Percentiles rank a stretch among this genome's conserved stretches.
Conservation (phyloP, 2,329 filamentous ascomycete genomes). For the Beauveria sp. region DNA sequence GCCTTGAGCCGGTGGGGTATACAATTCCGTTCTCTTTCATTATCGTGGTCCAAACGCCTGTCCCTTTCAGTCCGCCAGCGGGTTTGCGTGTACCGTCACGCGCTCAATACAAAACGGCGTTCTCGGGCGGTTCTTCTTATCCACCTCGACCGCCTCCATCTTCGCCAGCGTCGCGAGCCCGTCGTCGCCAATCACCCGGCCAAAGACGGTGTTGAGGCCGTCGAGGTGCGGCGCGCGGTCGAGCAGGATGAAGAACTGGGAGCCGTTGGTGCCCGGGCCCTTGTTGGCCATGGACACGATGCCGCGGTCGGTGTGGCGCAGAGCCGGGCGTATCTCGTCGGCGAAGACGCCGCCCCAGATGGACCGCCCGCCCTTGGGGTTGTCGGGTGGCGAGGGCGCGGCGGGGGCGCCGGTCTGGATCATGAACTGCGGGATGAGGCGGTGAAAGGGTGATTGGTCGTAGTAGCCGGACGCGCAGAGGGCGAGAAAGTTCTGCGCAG, state of each 20-base stretch:
- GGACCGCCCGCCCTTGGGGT: constrained; percentile 61
- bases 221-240: constrained; percentile 74
- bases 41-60: not conserved
- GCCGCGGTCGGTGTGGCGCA: constrained; percentile 61
- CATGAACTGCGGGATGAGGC: constrained; percentile 76
- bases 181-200: constrained; percentile 61
- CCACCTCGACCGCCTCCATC: constrained; percentile 64
- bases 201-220: constrained; percentile 79
- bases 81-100: constrained; percentile 73
- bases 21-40: not conserved
- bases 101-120: constrained; percentile 58
- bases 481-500: constrained; percentile 69
- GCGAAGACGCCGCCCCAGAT: constrained; percentile 70
- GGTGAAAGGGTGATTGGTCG: constrained; percentile 68
- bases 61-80: constrained; percentile 49
- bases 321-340: constrained; percentile 68
- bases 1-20: not conserved
- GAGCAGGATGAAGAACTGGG: constrained; percentile 76
- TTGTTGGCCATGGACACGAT: constrained; percentile 75
- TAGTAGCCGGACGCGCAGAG: constrained; percentile 77
- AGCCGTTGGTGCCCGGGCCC: constrained; percentile 64
- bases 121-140: constrained; percentile 70
- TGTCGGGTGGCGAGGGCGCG: constrained; percentile 40
- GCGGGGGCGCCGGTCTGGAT: constrained; percentile 64
- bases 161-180: constrained; percentile 58